Conservation (phyloP, 1,284 basidiomycete species). For the Rhodotorula sp. region DNA sequence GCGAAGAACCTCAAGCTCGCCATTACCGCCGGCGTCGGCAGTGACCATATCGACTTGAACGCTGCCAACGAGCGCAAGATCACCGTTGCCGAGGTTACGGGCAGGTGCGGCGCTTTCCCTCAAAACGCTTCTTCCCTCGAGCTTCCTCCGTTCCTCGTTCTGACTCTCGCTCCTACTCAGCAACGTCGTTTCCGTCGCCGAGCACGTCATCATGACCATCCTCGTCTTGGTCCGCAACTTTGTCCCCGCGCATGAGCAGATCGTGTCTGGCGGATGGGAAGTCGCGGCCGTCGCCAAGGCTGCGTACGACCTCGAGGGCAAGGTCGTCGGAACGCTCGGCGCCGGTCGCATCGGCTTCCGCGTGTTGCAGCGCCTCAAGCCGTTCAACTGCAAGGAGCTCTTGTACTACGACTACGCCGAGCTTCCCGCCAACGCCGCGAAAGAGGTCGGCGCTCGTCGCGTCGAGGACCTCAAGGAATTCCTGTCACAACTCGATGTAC, state of each 20-base stretch:
- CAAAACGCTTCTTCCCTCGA: no score
- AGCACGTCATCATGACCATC: slow-evolving; percentile 61
- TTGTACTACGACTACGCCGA: slow-evolving; percentile 79
- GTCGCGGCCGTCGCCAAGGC: slow-evolving; percentile 49
- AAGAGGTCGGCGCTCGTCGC: slow-evolving; percentile 69
- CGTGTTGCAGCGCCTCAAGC: slow-evolving; percentile 76
- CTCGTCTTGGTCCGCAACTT: slow-evolving; percentile 85
- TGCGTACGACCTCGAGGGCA: slow-evolving; percentile 79
- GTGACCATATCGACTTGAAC: slow-evolving; percentile 77
- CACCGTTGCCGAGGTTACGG: slow-evolving; percentile 66
- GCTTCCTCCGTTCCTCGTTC: background rate
- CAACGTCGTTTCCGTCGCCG: slow-evolving; percentile 58
- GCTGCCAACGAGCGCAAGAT: slow-evolving; percentile 78
- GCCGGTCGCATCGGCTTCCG: slow-evolving; percentile 74
- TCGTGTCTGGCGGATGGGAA: slow-evolving; percentile 78
- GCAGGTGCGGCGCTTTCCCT: slow-evolving; percentile 42
- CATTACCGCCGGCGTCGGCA: slow-evolving; percentile 80
- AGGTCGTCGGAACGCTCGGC: slow-evolving; percentile 58
- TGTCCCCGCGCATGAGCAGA: slow-evolving; percentile 77
- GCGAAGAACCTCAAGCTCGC: slow-evolving; percentile 89
- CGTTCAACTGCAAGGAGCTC: slow-evolving; percentile 88
- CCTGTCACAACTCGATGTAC: slow-evolving; percentile 69
- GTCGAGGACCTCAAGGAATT: slow-evolving; percentile 83
- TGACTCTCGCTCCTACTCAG: background rate
- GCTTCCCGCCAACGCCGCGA: slow-evolving; percentile 70